A percentile compares a stretch with the other conserved stretches of the same genome.
Conservation (phyloP, 1,284 basidiomycete species). For the Fistulina hepatica region DNA sequence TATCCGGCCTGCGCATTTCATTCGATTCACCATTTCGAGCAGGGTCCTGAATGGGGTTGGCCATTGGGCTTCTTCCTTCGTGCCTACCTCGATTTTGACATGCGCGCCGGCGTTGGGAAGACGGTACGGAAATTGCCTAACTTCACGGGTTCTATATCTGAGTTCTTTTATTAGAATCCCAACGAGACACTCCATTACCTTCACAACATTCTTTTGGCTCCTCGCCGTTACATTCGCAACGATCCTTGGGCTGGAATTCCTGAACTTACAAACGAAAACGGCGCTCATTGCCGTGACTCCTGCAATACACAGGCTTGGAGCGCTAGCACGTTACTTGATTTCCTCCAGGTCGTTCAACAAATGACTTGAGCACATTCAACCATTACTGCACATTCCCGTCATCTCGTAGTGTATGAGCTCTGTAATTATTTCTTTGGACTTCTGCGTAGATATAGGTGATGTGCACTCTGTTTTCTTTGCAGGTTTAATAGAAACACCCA, state of each 20-base stretch:
- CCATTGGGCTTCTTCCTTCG: constrained; percentile 91
- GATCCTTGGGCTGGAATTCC: constrained; percentile 89
- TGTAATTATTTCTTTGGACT: constrained; percentile 6
- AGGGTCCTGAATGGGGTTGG: constrained; percentile 91
- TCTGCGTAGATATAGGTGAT: no score
- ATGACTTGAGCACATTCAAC: no score
- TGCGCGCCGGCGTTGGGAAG: constrained; percentile 45
- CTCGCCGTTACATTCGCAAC: constrained; percentile 61
- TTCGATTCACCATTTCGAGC: constrained; percentile 10
- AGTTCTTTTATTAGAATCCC: constrained; percentile 38
- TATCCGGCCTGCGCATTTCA: constrained; percentile 9
- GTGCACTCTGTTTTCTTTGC: no score
- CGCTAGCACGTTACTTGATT: constrained; percentile 79
- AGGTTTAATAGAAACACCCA: no score
- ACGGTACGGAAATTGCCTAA: constrained; percentile 36
- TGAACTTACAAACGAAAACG: constrained; percentile 82
- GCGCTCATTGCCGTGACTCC: constrained; percentile 73
- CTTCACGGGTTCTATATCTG: neutral
- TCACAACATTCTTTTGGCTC: constrained; percentile 57
- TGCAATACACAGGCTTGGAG: constrained; percentile 93
- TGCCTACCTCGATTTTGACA: constrained; percentile 84
- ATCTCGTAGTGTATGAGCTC: no score
- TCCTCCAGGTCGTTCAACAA: constrained; percentile 64
- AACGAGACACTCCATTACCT: constrained; percentile 70
- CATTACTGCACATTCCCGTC: no score